Evolutionary conservation across 805 yeast genomes (phyloP).

Genomic region (Scheffersomyces lignosus): DNA sequence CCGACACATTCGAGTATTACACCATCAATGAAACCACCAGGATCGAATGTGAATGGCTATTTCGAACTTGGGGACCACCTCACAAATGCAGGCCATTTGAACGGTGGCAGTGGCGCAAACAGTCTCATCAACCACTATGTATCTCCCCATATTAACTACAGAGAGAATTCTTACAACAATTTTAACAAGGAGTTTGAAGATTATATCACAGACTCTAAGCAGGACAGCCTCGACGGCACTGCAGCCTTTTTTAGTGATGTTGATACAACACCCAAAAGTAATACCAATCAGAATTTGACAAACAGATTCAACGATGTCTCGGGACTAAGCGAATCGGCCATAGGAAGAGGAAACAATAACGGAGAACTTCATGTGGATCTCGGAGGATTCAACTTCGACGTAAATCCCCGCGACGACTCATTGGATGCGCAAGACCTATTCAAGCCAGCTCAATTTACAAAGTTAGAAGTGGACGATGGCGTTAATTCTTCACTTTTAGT

Average conservation of each 20-base stretch:
- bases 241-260: no score
- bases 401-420: slow-evolving; percentile 6
- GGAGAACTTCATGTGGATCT: no score
- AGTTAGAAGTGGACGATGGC: background rate
- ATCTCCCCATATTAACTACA: slow-evolving; percentile 7
- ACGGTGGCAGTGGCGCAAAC: background rate
- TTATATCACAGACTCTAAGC: slow-evolving; percentile 1
- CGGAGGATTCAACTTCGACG: slow-evolving; percentile 21
- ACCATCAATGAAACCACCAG: slow-evolving; percentile 36
- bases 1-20: slow-evolving; percentile 20
- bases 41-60: slow-evolving; percentile 14
- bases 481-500: background rate
- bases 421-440: slow-evolving; percentile 2
- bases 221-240: no score
- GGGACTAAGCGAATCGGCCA: no score
- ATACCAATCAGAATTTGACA: slow-evolving; percentile 6
- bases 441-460: slow-evolving; percentile 2
- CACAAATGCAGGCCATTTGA: slow-evolving; percentile 10
- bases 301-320: slow-evolving; percentile 2
- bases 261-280: slow-evolving; percentile 1
- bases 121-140: slow-evolving; percentile 1
- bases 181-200: slow-evolving; percentile 5
- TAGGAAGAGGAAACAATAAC: no score
- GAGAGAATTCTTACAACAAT: slow-evolving; percentile 5
- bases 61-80: slow-evolving; percentile 6